Base-by-base conservation (phyloP, 306 rosid genomes). In the Prunus fruticosa region DNA sequence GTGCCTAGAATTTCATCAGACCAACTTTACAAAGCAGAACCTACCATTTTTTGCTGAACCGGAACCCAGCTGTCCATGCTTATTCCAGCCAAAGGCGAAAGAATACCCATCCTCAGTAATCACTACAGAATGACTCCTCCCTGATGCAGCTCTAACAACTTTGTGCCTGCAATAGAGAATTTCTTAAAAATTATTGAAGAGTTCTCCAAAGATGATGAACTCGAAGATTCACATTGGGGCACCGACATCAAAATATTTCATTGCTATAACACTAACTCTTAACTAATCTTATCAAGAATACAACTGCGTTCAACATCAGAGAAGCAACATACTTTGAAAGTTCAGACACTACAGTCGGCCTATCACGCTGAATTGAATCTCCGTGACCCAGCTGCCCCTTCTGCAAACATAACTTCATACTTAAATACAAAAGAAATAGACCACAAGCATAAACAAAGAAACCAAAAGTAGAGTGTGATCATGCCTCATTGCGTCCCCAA, bases 321-420 rank as follows among this genome's bases (percentile, higher is more conserved):
- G n/a, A 43, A 50, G 62, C 50, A 73, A 86, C 96, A 80, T 88
- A 92, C 99, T 89, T 95, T 8, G 97, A 87, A 80, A 95, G 97
- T 77, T 82, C 99, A 49, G 99, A 95, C 45, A 95, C 97, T 66
- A 92, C 91, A 51, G 99, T 92, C 4, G 99, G 99, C 84, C 99
- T 89, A 82, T 92, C 99, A 19, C 99, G 97, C 87, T 89, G 97
- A 82, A 92, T 86, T 56, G 15, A 81, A 81, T 95, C 99, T 75
- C 99, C 99, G 73, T 95, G 99, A 63, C 99, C 99, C 76, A 95
- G 84, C 83, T 95, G 99, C 70, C 99, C 99, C 76, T 90, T 95
- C 99, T 95, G 96, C 75, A 69, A 79, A 84, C 80, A 77, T 43
- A 72, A 72, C 60, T 64, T 67, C 65, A 74, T 11, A 15, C 76